Percentiles rank a stretch among this genome's conserved stretches.
phyloP scores from a whole-genome alignment of 306 rosid genomes.

The Rosa persica region DNA sequence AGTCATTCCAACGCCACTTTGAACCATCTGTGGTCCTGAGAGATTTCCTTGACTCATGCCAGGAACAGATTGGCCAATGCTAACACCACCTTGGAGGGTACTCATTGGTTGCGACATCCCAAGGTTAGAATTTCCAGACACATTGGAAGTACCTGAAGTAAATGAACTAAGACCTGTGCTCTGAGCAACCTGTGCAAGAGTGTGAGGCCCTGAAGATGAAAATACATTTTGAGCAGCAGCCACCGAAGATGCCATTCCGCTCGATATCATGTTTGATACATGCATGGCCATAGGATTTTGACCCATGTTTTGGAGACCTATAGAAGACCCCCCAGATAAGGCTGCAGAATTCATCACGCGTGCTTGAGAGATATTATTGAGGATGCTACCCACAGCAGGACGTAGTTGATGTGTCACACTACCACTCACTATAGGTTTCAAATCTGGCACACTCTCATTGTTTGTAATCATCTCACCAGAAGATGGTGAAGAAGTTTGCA shows the following conservation, averaged over 20 bases:
- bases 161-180: conserved; percentile 68
- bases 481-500: conserved; percentile 87
- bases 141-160: conserved; percentile 60
- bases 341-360: conserved; percentile 77
- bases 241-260: conserved; percentile 90
- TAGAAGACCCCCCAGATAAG: conserved; percentile 71
- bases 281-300: conserved; percentile 93
- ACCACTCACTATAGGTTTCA: conserved; percentile 64
- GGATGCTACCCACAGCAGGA: conserved; percentile 79
- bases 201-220: conserved; percentile 73
- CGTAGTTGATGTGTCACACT: conserved; percentile 63
- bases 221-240: conserved; percentile 77
- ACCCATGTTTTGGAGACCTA: conserved; percentile 72
- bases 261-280: conserved; percentile 95
- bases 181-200: conserved; percentile 76
- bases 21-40: conserved; percentile 74
- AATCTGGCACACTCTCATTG: conserved; percentile 72
- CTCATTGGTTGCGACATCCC: conserved; percentile 80
- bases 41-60: conserved; percentile 80
- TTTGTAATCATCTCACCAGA: conserved; percentile 67
- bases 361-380: conserved; percentile 84
- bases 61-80: conserved; percentile 74
- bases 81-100: conserved; percentile 74
- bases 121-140: conserved; percentile 69
- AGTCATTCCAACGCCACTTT: conserved; percentile 78